Conservation (phyloP, 2,329 filamentous ascomycete species). For the Penicillium italicum region DNA sequence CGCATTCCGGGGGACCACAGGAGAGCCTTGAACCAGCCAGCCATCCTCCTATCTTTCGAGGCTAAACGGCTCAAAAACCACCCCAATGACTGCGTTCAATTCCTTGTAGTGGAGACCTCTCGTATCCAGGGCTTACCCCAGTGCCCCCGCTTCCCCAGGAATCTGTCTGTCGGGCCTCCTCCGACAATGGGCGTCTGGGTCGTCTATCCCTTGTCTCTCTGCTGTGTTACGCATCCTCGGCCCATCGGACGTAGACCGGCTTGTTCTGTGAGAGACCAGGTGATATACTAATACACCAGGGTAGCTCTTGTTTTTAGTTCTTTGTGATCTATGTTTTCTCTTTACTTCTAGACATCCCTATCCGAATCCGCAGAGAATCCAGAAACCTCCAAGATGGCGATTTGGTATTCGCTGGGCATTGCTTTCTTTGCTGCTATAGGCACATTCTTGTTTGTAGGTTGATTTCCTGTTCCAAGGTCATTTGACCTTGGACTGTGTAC, state of each 20-base stretch:
- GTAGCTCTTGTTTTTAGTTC: neutral
- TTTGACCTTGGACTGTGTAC: neutral
- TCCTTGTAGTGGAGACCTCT: neutral
- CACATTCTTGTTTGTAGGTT: conserved; percentile 56
- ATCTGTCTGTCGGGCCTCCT: conserved; percentile 25
- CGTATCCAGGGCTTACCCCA: conserved; percentile 13
- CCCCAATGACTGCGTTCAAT: neutral
- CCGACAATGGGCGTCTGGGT: conserved; percentile 18
- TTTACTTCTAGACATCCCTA: neutral
- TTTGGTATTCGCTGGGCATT: conserved; percentile 50
- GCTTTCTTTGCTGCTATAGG: conserved; percentile 58
- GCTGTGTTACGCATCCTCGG: conserved; percentile 18
- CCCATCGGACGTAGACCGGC: conserved; percentile 18
- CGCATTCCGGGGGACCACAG: neutral
- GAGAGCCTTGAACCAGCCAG: neutral
- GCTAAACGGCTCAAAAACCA: neutral
- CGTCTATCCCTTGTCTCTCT: conserved; percentile 1
- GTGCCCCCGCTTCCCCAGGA: conserved; percentile 20
- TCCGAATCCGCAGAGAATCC: conserved; percentile 1
- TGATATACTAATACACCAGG: conserved; percentile 9
- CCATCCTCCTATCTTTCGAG: neutral
- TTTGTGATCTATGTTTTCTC: neutral
- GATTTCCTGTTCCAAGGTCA: neutral
- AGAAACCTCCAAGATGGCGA: conserved; percentile 31
- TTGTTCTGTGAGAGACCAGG: neutral